phyloP scores from a whole-genome alignment of 2,329 filamentous ascomycete genomes.

The Fonsecaea erecta region DNA sequence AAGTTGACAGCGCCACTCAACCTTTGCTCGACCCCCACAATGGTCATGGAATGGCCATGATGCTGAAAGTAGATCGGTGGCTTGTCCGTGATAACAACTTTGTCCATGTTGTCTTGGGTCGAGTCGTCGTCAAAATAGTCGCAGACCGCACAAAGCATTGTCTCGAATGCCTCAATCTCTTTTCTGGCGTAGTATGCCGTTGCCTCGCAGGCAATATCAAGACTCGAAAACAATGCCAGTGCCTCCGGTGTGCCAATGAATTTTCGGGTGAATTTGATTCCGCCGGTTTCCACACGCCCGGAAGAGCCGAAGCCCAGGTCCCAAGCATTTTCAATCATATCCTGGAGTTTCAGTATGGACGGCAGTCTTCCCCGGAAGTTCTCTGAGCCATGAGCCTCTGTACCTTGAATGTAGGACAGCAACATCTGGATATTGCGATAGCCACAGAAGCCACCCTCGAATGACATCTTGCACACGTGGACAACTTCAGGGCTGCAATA shows the following conservation, averaged over 20 bases:
- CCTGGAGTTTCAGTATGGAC: slow-evolving; percentile 79
- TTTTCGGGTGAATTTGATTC: slow-evolving; percentile 84
- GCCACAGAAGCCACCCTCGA: slow-evolving; percentile 89
- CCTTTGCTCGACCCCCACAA: slow-evolving; percentile 79
- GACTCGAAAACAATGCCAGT: slow-evolving; percentile 73
- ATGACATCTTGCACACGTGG: slow-evolving; percentile 80
- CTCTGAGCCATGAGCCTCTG: slow-evolving; percentile 61
- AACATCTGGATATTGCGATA: slow-evolving; percentile 96
- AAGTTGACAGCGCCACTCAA: slow-evolving; percentile 67
- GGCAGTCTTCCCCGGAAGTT: slow-evolving; percentile 68
- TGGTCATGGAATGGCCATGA: slow-evolving; percentile 84
- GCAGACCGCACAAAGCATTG: slow-evolving; percentile 71
- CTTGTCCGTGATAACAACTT: slow-evolving; percentile 71
- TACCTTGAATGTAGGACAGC: slow-evolving; percentile 73
- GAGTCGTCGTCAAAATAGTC: slow-evolving; percentile 67
- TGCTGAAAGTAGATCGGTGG: slow-evolving; percentile 92
- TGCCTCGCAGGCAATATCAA: slow-evolving; percentile 71
- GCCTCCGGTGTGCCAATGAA: slow-evolving; percentile 96
- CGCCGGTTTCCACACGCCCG: slow-evolving; percentile 80
- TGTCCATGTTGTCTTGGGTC: slow-evolving; percentile 56
- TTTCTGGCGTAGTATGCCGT: slow-evolving; percentile 60
- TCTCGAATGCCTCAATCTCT: slow-evolving; percentile 55
- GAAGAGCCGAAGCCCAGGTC: slow-evolving; percentile 77
- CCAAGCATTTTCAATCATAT: slow-evolving; percentile 87
- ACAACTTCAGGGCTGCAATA: slow-evolving; percentile 75